Base-by-base conservation (phyloP, 2,329 filamentous ascomycete genomes). In the Penicillium sp. region DNA sequence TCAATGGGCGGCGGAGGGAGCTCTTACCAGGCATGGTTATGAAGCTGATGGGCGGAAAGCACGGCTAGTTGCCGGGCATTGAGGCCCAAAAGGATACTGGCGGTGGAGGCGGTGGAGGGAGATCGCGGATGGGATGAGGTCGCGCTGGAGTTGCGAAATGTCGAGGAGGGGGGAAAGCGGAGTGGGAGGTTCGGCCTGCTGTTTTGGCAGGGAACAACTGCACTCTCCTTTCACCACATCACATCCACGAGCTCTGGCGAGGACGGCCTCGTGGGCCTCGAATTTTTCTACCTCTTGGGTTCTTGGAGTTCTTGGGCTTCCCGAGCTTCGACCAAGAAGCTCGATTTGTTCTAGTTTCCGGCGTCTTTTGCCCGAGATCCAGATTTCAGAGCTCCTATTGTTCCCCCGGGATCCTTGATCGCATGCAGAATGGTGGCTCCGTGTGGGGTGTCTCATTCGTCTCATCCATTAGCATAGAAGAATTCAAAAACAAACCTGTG, bases 1-100 rank as follows among this genome's bases (percentile, higher is more conserved):
- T 26, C 29, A 18, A 21, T 19, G 36, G 27, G 31, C 18, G 25
- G 26, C 21, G 45, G 40, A 34, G 37, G 41, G 50, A n/a, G n/a
- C n/a, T n/a, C 59, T 58, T 55, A 69, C 65, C 64, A 42, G 65
- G 62, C 65, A 66, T 66, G 48, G 35, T 60, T 56, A 28, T 53
- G 39, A 36, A 58, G 54, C 51, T 56, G 39, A 53, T 44, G 46
- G 45, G 45, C 39, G 41, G 41, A 44, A 37, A 51, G 52, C 47
- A 48, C 48, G 41, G 55, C 53, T 47, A 51, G 21, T 45, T 49
- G 51, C 49, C 53, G 54, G 54, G 53, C 59, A 56, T 63, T 45
- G 50, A 59, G 48, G 47, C 48, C 48, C 50, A 37, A 33, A 34
- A 34, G 38, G 39, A 41, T 31, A 39, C 27, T n/a, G 21, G 29